phyloP scores from a whole-genome alignment of 768 basidiomycete genomes.

The Podaxis sp. region DNA sequence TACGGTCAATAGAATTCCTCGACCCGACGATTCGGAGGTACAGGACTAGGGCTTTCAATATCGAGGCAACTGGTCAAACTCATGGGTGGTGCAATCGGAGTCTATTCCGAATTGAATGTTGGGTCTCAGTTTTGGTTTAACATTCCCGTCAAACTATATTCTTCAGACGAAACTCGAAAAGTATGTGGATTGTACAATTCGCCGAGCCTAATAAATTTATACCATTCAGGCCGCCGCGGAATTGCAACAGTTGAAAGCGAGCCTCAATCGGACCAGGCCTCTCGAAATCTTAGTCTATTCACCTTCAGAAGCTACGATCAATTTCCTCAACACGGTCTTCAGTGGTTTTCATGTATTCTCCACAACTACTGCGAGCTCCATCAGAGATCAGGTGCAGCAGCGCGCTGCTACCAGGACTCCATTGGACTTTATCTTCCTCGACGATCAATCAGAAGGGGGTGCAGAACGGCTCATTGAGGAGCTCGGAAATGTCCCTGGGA shows the following conservation, averaged over 20 bases:
- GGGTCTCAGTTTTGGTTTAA: conserved; percentile 78
- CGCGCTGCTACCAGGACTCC: conserved; percentile 30
- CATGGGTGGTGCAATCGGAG: conserved; percentile 75
- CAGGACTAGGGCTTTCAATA: conserved; percentile 75
- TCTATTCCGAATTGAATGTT: conserved; percentile 59
- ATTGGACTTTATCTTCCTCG: conserved; percentile 67
- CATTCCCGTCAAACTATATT: conserved; percentile 61
- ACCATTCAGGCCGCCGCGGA: conserved; percentile 42
- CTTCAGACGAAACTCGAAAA: conserved; percentile 56
- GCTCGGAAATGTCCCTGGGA: conserved; percentile 38
- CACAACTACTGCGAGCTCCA: conserved; percentile 44
- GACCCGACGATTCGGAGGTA: conserved; percentile 74
- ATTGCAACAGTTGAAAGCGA: conserved; percentile 44
- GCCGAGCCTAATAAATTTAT: conserved; percentile 12
- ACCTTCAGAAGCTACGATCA: conserved; percentile 53
- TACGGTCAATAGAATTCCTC: conserved; percentile 53
- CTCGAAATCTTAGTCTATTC: conserved; percentile 58
- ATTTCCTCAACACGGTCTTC: conserved; percentile 58
- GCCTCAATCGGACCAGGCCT: conserved; percentile 46
- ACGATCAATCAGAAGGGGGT: conserved; percentile 61
- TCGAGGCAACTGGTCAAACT: conserved; percentile 73
- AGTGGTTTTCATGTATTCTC: conserved; percentile 48
- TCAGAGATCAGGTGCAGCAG: conserved; percentile 29
- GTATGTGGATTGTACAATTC: conserved; percentile 29
- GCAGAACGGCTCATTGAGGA: conserved; percentile 57